Evolutionary conservation across 345 rosid species (phyloP).

Genomic region (Psidium guajava): DNA sequence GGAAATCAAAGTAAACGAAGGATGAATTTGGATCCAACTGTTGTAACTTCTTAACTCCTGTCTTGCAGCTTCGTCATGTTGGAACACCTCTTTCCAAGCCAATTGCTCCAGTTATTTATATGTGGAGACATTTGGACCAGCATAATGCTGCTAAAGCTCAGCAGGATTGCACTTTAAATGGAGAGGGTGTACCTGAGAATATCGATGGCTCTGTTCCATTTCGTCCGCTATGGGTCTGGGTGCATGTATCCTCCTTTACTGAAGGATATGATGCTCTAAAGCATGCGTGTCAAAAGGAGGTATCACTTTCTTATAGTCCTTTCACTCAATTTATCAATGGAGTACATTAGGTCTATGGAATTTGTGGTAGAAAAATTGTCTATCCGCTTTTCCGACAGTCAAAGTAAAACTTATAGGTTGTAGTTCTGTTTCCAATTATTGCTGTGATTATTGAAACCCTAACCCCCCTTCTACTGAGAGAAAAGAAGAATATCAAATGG

Average conservation of each 20-base stretch:
- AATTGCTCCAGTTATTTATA: slow-evolving; percentile 66
- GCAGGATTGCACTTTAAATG: slow-evolving; percentile 2
- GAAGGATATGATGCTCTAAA: slow-evolving; percentile 70
- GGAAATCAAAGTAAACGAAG: background rate
- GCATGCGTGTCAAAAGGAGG: slow-evolving; percentile 62
- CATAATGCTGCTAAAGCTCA: slow-evolving; percentile 11
- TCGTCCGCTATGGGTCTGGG: slow-evolving; percentile 73
- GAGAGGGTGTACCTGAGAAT: slow-evolving; percentile 3
- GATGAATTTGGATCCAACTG: background rate
- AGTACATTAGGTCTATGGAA: slow-evolving; percentile 2
- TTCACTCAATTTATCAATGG: slow-evolving; percentile 22
- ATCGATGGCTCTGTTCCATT: slow-evolving; percentile 2
- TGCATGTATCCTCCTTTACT: slow-evolving; percentile 68
- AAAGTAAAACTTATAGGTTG: background rate
- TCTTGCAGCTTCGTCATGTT: slow-evolving; percentile 62
- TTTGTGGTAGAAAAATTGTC: background rate
- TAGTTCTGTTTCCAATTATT: background rate
- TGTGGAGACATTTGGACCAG: slow-evolving; percentile 54
- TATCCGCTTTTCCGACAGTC: background rate
- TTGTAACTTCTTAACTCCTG: background rate
- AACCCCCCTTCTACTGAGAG: background rate
- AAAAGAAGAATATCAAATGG: background rate
- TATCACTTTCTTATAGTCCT: slow-evolving; percentile 8
- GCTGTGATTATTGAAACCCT: background rate
- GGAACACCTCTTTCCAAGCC: slow-evolving; percentile 37